Evolutionary conservation across 257 asterid species (phyloP).

Genomic region (Penstemon davidsonii): DNA sequence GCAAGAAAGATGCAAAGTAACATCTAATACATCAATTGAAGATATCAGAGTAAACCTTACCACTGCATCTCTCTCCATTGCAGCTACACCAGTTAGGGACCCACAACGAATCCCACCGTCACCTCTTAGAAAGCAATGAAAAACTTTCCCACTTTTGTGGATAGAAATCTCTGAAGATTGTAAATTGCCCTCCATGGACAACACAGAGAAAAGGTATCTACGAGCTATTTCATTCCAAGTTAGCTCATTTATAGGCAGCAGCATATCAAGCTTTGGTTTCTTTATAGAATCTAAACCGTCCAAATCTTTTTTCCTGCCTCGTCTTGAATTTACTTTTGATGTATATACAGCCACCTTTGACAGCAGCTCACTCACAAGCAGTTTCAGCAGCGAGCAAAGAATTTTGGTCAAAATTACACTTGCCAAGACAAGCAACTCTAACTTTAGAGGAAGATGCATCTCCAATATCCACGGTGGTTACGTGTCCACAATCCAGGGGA

Average conservation of each 20-base stretch:
- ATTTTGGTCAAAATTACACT: constrained; percentile 51
- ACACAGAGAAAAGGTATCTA: constrained; percentile 71
- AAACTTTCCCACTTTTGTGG: constrained; percentile 87
- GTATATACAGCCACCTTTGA: constrained; percentile 69
- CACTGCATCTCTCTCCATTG: constrained; percentile 88
- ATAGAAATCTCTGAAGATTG: constrained; percentile 75
- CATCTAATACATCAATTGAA: not conserved
- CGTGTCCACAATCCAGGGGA: constrained; percentile 38
- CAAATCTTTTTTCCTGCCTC: constrained; percentile 82
- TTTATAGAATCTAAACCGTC: constrained; percentile 62
- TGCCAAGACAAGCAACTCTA: constrained; percentile 40
- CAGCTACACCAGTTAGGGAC: constrained; percentile 78
- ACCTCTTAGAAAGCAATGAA: constrained; percentile 76
- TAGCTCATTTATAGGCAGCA: constrained; percentile 70
- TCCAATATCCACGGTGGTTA: constrained; percentile 36
- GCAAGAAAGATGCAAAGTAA: not conserved
- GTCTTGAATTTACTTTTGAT: constrained; percentile 69
- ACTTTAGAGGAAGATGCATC: constrained; percentile 37
- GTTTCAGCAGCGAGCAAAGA: constrained; percentile 61
- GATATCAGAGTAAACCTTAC: constrained; percentile 40
- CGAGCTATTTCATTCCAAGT: constrained; percentile 98
- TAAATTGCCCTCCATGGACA: constrained; percentile 78
- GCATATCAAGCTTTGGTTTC: constrained; percentile 66
- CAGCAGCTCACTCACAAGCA: constrained; percentile 71
- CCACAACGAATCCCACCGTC: constrained; percentile 95